Evolutionary conservation across 2,329 filamentous ascomycete genomes (phyloP), one percentile per base, ranked within the genome.

Genomic region (Fusarium sacchari): DNA sequence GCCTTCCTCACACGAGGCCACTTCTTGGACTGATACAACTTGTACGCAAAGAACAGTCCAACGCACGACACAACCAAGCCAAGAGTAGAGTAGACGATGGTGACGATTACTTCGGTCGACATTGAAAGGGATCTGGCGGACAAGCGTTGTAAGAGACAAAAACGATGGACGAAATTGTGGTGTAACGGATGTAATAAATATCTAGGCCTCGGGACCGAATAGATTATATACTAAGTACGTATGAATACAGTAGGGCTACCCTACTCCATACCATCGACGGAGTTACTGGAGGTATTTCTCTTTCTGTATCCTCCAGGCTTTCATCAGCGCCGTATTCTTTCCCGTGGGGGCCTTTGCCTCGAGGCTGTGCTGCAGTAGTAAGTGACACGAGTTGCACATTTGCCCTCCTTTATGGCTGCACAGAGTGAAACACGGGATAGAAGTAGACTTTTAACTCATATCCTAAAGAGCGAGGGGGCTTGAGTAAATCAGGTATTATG

Each of bases 331-430:
- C 30, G 11, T 46, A 15, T 40, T 12, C 36, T 34, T 39, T 3
- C 17, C 37, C 11, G 28, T 7, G 22, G 9, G 11, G 26, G 18
- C 14, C 22, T 20, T 24, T 46, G 30, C 22, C 18, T 64, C 24
- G 50, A 37, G 64, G 64, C 44, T 18, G 64, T 52, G 47, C 56
- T 43, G 24, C 47, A 47, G 13, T 55, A 32, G 26, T 62, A 40
- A 62, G 17, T 7, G 55, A 24, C 37, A 12, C n/a, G 20, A 39
- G 22, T 53, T 61, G 26, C 37, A 60, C 64, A 67, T 60, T 36
- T 67, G 15, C 13, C 22, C 28, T 32, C 39, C 44, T 17, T 18
- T 20, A 5, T 30, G 32, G 24, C 36, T 10, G 14, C 3, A 39
- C 1, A 50, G n/a, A n/a, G 42, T n/a, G 22, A 47, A 10, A 47